phyloP scores from a whole-genome alignment of 345 rosid species.

The Erucastrum elatum region DNA sequence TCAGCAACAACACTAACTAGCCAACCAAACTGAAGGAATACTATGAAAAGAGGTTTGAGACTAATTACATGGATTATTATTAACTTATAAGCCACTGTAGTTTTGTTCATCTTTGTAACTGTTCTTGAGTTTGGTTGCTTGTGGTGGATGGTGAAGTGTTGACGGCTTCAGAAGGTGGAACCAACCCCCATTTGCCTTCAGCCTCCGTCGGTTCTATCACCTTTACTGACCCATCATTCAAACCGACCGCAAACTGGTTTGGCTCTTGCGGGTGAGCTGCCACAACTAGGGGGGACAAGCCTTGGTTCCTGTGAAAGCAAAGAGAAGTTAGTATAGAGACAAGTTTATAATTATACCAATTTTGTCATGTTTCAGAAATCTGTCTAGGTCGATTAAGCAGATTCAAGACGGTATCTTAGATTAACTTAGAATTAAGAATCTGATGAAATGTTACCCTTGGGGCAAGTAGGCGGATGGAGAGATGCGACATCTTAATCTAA shows the following conservation, averaged over 20 bases:
- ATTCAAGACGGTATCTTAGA: neutral
- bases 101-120: conserved; percentile 57
- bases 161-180: conserved; percentile 53
- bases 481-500: conserved; percentile 70
- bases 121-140: conserved; percentile 77
- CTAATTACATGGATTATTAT: conserved; percentile 6
- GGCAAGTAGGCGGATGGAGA: conserved; percentile 64
- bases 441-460: conserved; percentile 46
- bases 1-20: conserved; percentile 7
- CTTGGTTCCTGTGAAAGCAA: conserved; percentile 53
- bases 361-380: too few species aligned
- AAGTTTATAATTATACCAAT: too few species aligned
- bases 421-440: neutral
- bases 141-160: conserved; percentile 70
- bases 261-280: conserved; percentile 77
- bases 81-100: neutral
- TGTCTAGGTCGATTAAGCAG: too few species aligned
- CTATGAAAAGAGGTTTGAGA: neutral
- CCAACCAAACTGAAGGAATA: neutral
- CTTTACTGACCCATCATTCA: conserved; percentile 68
- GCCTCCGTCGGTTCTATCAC: conserved; percentile 74
- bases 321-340: neutral
- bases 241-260: conserved; percentile 74
- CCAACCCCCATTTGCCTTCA: conserved; percentile 74
- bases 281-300: conserved; percentile 62